Base-by-base conservation (phyloP, 768 basidiomycete genomes). In the Mrakia frigida region DNA sequence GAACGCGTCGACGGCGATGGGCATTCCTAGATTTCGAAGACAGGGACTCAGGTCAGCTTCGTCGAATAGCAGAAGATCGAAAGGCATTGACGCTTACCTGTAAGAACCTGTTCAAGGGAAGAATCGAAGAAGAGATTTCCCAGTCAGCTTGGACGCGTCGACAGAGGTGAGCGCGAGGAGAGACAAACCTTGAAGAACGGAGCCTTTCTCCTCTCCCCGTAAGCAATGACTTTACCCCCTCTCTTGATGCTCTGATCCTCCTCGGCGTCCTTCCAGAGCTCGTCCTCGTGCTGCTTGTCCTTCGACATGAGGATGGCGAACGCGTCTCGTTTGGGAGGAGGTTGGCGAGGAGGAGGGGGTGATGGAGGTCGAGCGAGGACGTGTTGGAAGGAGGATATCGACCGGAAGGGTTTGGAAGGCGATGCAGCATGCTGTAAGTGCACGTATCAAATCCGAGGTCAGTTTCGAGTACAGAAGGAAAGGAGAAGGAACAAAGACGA, bases 1-100 rank as follows among this genome's bases (percentile, higher is more conserved):
- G 84, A 99, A 99, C 1, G 95, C 97, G 81, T 99, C 97, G 0
- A 99, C 97, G 23, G 96, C 94, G 35, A 99, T 91, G 13, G 95
- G 94, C 94, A 98, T 97, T 1, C 97, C n/a, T n/a, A n/a, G n/a
- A n/a, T n/a, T n/a, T n/a, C n/a, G n/a, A n/a, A n/a, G n/a, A n/a
- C n/a, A n/a, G n/a, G n/a, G n/a, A n/a, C n/a, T n/a, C n/a, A n/a
- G n/a, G n/a, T n/a, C n/a, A n/a, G n/a, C n/a, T n/a, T n/a, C n/a
- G n/a, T n/a, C n/a, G n/a, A n/a, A n/a, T n/a, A n/a, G n/a, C n/a
- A n/a, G n/a, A n/a, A n/a, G n/a, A n/a, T n/a, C n/a, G n/a, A n/a
- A n/a, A n/a, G n/a, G n/a, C n/a, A n/a, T n/a, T n/a, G n/a, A n/a
- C n/a, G n/a, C n/a, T n/a, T n/a, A n/a, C n/a, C 96, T 80, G 93